These are phyloP conservation scores for Gonium pectorale DNA, from an alignment of 139 green algal species.

Conservation along the genomic window DNA sequence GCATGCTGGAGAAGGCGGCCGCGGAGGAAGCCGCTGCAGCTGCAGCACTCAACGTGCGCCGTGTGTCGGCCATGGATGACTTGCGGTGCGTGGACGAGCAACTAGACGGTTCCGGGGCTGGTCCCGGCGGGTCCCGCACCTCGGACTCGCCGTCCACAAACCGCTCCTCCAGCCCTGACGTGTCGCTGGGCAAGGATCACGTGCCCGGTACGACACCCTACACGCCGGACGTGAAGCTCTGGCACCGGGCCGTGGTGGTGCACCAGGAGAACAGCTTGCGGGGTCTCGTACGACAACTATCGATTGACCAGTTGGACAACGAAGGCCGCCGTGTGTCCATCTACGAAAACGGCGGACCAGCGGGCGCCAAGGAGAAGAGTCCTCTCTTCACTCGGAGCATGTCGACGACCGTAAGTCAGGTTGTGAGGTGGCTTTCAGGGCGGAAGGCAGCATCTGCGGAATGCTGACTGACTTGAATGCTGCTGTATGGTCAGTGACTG, in stretches of 20 bases:
- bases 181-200: conserved; percentile 61
- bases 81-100: conserved; percentile 71
- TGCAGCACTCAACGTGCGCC: conserved; percentile 73
- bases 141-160: conserved; percentile 30
- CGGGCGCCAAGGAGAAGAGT: conserved; percentile 48
- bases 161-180: conserved; percentile 48
- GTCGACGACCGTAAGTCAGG: conserved; percentile 52
- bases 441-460: too few relatives aligned
- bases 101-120: conserved; percentile 25
- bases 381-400: conserved; percentile 65
- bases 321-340: conserved; percentile 90
- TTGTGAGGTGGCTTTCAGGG: too few relatives aligned
- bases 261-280: conserved; percentile 68
- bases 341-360: conserved; percentile 55
- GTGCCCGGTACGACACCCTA: conserved; percentile 53
- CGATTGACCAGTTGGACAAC: conserved; percentile 99
- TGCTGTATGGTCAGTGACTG: too few relatives aligned
- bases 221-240: conserved; percentile 90
- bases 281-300: conserved; percentile 82
- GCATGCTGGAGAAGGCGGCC: conserved; percentile 82
- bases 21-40: conserved; percentile 90
- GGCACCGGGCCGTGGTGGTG: conserved; percentile 95
- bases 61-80: conserved; percentile 71
- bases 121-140: background rate
- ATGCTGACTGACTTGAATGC: too few relatives aligned